Percentiles rank a stretch among this genome's conserved stretches.
phyloP scores from a whole-genome alignment of 352 stramenopile genomes.

The Phytophthora constricta region DNA sequence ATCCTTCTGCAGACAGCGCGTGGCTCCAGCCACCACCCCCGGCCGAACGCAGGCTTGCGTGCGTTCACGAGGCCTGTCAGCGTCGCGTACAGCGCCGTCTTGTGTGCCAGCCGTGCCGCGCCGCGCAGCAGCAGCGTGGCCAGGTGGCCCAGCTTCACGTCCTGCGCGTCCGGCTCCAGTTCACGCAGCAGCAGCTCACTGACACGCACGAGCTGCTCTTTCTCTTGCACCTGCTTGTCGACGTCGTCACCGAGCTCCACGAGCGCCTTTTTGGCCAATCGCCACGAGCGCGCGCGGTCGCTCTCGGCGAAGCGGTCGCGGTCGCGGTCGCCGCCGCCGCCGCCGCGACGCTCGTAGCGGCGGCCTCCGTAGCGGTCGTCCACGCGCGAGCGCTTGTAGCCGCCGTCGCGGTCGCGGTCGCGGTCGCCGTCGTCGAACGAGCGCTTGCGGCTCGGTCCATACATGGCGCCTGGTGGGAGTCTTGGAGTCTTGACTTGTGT shows the following conservation, averaged over 20 bases:
- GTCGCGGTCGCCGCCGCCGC: constrained; percentile 44
- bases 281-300: constrained; percentile 72
- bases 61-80: constrained; percentile 75
- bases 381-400: constrained; percentile 69
- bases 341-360: constrained; percentile 46
- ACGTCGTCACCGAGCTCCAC: constrained; percentile 73
- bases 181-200: constrained; percentile 54
- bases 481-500: not conserved
- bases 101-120: constrained; percentile 61
- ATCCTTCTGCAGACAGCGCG: constrained; percentile 57
- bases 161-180: constrained; percentile 58
- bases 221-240: no score
- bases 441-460: constrained; percentile 58
- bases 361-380: constrained; percentile 46
- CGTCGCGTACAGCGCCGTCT: constrained; percentile 76
- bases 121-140: constrained; percentile 61
- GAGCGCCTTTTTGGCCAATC: constrained; percentile 75
- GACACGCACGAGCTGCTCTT: constrained; percentile 56
- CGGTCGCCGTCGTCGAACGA: constrained; percentile 64
- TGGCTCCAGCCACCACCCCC: constrained; percentile 51
- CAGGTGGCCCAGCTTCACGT: constrained; percentile 67
- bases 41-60: constrained; percentile 60
- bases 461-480: constrained; percentile 26
- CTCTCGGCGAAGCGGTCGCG: constrained; percentile 58
- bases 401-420: constrained; percentile 42